Evolutionary conservation across 108 stramenopile genomes (phyloP), one percentile per base, ranked within the genome.

Genomic region (Parietichytrium sp.): DNA sequence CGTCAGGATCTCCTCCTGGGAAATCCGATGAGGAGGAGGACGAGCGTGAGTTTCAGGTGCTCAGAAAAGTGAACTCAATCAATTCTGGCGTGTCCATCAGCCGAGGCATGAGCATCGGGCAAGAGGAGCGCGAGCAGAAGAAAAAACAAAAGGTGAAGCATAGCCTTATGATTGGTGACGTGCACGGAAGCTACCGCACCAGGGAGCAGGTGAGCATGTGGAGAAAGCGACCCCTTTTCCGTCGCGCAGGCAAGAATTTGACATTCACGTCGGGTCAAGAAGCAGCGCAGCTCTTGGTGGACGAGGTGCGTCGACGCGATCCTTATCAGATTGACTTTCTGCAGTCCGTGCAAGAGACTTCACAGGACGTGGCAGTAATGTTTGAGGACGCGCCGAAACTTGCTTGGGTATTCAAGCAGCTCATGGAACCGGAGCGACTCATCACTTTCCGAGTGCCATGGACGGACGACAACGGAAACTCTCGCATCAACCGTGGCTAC

Each of bases 221-320:
- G 94, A 86, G 92, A 29, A 93, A 94, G 89, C 94, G 94, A 81
- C 95, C 95, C 3, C 88, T 96, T 45, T 96, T 96, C 84, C 93
- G 94, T 53, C 92, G 95, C 42, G 92, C 92, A 61, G 95, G 95
- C 33, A 49, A 79, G 78, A 94, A 96, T 81, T 93, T 93, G 15
- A 91, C 93, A 4, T 96, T 96, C 92, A 93, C 93, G 80, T 93
- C 93, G 12, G 95, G 95, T 45, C 85, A 90, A 80, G 93, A 96
- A 80, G 95, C 95, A n/a, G 92, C 92, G 53, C 90, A 93, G 7
- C 88, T 96, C 12, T 87, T 96, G 18, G 89, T 94, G 23, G 86
- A 90, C 20, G 94, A 96, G 87, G 92, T 92, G 49, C 85, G 88
- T 25, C 93, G 97, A 29, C 93, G 96, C 26, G 97, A 98, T 79